These are phyloP conservation scores for Adansonia digitata DNA, from an alignment of 345 rosid genomes.

Conservation along the genomic window DNA sequence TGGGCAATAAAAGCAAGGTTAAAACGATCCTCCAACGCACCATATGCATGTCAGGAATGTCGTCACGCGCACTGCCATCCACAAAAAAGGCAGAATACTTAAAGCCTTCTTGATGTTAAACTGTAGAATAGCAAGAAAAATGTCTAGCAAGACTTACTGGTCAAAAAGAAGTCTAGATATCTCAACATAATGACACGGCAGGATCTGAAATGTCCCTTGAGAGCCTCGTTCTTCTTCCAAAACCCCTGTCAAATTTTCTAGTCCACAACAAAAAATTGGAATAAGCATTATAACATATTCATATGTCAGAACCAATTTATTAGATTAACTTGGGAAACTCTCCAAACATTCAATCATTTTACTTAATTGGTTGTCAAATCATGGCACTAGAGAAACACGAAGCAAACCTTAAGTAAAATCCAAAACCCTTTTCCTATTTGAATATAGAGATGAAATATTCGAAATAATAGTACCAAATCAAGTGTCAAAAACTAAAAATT, in stretches of 20 bases:
- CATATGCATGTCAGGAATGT: slow-evolving; percentile 86
- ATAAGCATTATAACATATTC: not conserved
- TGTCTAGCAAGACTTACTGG: slow-evolving; percentile 41
- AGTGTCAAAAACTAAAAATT: not conserved
- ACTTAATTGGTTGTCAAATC: not conserved
- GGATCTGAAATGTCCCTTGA: slow-evolving; percentile 65
- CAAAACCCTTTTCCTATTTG: not conserved
- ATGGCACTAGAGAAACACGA: not conserved
- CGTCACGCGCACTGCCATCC: slow-evolving; percentile 72
- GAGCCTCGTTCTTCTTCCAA: slow-evolving; percentile 89
- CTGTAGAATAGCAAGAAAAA: not conserved
- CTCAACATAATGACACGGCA: slow-evolving; percentile 87
- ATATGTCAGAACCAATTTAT: not conserved
- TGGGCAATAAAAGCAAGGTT: not conserved
- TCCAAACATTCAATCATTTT: not conserved
- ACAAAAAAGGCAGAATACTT: slow-evolving; percentile 18
- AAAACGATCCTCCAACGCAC: slow-evolving; percentile 34
- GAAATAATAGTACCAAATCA: not conserved
- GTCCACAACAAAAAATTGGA: slow-evolving; percentile 9
- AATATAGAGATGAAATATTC: not conserved
- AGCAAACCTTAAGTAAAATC: not conserved
- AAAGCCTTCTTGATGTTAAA: slow-evolving; percentile 1
- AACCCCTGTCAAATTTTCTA: slow-evolving; percentile 65
- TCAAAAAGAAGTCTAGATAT: slow-evolving; percentile 83
- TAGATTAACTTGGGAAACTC: not conserved